Percentiles rank a stretch among this genome's conserved stretches.
Conservation (phyloP, 805 yeast species). For the Wickerhamiella sorbophila region DNA sequence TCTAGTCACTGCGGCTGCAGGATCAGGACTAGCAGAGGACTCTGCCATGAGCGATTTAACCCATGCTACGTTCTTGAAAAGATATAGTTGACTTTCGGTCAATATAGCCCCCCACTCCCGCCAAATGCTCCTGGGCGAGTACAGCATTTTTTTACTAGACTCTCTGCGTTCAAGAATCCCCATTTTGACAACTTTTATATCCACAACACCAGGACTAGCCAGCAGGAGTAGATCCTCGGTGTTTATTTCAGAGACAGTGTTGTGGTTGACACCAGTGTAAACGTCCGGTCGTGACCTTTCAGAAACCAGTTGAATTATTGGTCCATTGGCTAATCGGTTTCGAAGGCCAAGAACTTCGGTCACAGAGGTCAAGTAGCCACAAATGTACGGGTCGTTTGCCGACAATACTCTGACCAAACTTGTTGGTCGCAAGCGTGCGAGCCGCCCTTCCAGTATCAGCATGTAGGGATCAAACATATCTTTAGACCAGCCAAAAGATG, state of each 20-base stretch:
- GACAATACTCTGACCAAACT: constrained; percentile 16
- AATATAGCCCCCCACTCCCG: constrained; percentile 31
- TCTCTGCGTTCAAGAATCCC: constrained; percentile 27
- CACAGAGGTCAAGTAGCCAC: neutral
- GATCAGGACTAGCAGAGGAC: constrained; percentile 4
- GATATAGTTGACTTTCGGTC: constrained; percentile 29
- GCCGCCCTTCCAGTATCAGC: constrained; percentile 23
- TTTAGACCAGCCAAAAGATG: constrained; percentile 23
- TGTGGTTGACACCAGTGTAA: constrained; percentile 12
- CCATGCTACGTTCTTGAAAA: constrained; percentile 29
- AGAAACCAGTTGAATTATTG: constrained; percentile 24
- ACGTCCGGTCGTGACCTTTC: constrained; percentile 28
- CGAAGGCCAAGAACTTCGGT: constrained; percentile 4
- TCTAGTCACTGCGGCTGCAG: constrained; percentile 14
- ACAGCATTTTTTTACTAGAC: constrained; percentile 19
- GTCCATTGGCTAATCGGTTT: constrained; percentile 1
- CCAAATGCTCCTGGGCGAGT: constrained; percentile 22
- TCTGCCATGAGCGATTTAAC: constrained; percentile 18
- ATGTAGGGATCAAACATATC: constrained; percentile 26
- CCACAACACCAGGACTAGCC: constrained; percentile 26
- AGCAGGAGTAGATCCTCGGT: constrained; percentile 18
- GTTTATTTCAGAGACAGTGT: constrained; percentile 9
- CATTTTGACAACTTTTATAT: constrained; percentile 27
- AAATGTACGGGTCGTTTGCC: constrained; percentile 3
- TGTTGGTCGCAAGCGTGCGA: constrained; percentile 24